Percentiles rank a stretch among this genome's conserved stretches.
These are phyloP conservation scores for Cryomyces minteri DNA, from an alignment of 495 filamentous ascomycete genomes.

Conservation along the genomic window DNA sequence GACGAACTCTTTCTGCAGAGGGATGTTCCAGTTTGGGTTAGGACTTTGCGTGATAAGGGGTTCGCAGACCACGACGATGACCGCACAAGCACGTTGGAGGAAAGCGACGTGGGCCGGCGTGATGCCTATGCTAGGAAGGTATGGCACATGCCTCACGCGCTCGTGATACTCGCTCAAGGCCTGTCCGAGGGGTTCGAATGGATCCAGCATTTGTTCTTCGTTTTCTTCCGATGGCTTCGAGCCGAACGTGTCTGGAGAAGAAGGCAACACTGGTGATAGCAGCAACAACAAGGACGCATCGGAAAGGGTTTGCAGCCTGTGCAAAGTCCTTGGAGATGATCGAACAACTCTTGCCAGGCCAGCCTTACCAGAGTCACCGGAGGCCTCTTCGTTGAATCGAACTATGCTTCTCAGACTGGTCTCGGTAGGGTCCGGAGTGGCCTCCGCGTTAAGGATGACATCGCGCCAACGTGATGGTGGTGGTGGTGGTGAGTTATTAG, in stretches of 20 bases:
- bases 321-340: not conserved
- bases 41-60: too few relatives aligned
- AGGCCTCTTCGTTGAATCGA: too few relatives aligned
- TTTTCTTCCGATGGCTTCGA: not conserved
- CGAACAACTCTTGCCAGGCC: not conserved
- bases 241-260: not conserved
- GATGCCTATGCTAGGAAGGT: slow-evolving; percentile 16
- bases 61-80: slow-evolving; percentile 15
- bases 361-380: too few relatives aligned
- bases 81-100: slow-evolving; percentile 14
- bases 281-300: slow-evolving; percentile 2
- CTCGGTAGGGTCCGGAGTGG: too few relatives aligned
- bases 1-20: too few relatives aligned
- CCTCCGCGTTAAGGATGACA: too few relatives aligned
- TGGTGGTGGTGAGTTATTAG: too few relatives aligned
- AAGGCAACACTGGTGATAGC: slow-evolving; percentile 7
- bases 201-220: slow-evolving; percentile 13
- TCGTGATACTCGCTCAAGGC: slow-evolving; percentile 14
- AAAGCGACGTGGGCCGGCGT: slow-evolving; percentile 18
- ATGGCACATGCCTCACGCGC: slow-evolving; percentile 21
- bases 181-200: slow-evolving; percentile 23
- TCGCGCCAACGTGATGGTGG: too few relatives aligned
- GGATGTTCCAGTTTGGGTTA: too few relatives aligned
- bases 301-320: not conserved
- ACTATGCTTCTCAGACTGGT: too few relatives aligned